phyloP scores from a whole-genome alignment of 164 flowering plant genomes.

The Buxus sempervirens region DNA sequence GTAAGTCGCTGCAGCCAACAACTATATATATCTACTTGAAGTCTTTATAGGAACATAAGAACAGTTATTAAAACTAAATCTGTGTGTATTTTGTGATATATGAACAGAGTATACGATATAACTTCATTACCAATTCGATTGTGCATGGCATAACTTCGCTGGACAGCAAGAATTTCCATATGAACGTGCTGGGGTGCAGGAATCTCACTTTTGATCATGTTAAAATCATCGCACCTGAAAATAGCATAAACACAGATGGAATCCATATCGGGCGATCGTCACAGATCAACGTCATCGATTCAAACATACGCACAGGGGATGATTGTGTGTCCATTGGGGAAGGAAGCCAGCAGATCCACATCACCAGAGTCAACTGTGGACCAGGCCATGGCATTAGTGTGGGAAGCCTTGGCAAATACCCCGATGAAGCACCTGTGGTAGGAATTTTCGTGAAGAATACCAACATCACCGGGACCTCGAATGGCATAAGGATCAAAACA shows the following conservation, averaged over 20 bases:
- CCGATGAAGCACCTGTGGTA: slow-evolving; percentile 27
- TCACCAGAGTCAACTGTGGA: slow-evolving; percentile 34
- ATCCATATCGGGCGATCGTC: slow-evolving; percentile 47
- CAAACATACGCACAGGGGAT: slow-evolving; percentile 50
- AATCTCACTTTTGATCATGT: slow-evolving; percentile 25
- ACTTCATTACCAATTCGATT: slow-evolving; percentile 25
- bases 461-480: slow-evolving; percentile 28
- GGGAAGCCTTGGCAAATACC: slow-evolving; percentile 52
- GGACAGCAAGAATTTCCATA: slow-evolving; percentile 49
- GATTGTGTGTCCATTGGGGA: slow-evolving; percentile 61
- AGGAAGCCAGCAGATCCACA: slow-evolving; percentile 22
- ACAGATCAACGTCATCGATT: slow-evolving; percentile 20
- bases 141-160: slow-evolving; percentile 26
- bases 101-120: slow-evolving; percentile 37
- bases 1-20: too few relatives aligned
- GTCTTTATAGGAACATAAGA: too few relatives aligned
- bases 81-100: too few relatives aligned
- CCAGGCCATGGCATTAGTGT: slow-evolving; percentile 62
- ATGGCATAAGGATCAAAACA: slow-evolving; percentile 53
- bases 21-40: too few relatives aligned
- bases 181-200: slow-evolving; percentile 29
- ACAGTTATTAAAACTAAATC: too few relatives aligned
- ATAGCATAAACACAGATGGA: slow-evolving; percentile 60
- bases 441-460: slow-evolving; percentile 34
- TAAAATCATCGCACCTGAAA: slow-evolving; percentile 29